Conservation (phyloP, 2,329 filamentous ascomycete genomes). For the Aureobasidium melanogenum region DNA sequence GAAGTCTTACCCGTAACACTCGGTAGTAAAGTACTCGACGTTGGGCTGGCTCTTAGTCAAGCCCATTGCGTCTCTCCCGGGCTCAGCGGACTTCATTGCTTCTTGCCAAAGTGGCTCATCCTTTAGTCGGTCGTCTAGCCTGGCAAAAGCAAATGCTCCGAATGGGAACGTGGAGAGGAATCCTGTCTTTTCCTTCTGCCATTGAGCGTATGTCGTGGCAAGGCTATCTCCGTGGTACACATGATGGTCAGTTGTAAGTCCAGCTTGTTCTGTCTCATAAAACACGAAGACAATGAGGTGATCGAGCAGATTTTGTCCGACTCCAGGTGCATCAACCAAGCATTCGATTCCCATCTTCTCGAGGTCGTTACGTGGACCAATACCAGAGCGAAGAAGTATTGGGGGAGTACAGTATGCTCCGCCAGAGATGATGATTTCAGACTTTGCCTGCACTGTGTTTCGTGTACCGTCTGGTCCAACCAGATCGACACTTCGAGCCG, state of each 20-base stretch:
- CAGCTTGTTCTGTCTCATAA: conserved; percentile 39
- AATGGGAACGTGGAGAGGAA: conserved; percentile 55
- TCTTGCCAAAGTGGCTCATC: conserved; percentile 47
- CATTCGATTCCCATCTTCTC: conserved; percentile 35
- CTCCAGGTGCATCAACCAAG: conserved; percentile 39
- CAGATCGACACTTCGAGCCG: conserved; percentile 38
- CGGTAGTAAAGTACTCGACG: conserved; percentile 52
- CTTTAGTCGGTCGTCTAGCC: conserved; percentile 51
- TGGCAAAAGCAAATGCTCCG: conserved; percentile 52
- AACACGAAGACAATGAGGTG: conserved; percentile 12
- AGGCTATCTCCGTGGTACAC: conserved; percentile 46
- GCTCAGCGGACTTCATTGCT: conserved; percentile 34
- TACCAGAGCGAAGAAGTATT: conserved; percentile 46
- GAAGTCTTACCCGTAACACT: conserved; percentile 17
- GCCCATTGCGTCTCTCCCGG: conserved; percentile 55
- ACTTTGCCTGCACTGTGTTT: conserved; percentile 31
- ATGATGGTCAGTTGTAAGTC: conserved; percentile 47
- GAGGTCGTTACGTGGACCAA: conserved; percentile 37
- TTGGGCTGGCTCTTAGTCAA: conserved; percentile 49
- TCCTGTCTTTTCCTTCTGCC: conserved; percentile 49
- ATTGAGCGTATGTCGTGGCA: conserved; percentile 47
- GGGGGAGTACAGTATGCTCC: conserved; percentile 44
- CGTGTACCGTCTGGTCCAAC: conserved; percentile 34
- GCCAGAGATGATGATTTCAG: conserved; percentile 41
- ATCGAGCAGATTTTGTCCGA: conserved; percentile 36